Conservation (phyloP, 2,329 filamentous ascomycete species). For the Fulvia fulva region DNA sequence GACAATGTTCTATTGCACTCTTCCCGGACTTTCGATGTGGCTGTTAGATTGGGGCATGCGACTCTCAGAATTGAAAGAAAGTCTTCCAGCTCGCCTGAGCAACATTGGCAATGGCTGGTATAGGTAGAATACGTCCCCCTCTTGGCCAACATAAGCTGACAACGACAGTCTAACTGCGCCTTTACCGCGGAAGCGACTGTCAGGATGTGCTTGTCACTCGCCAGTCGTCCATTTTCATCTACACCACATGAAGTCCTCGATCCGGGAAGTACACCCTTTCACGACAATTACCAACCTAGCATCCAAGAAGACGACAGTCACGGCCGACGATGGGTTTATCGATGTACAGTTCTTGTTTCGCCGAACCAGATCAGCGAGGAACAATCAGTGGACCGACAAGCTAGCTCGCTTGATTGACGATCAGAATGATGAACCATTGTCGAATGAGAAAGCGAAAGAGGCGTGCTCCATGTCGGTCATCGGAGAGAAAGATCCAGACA, state of each 20-base stretch:
- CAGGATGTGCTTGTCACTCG: constrained; percentile 12
- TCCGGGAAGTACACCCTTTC: constrained; percentile 12
- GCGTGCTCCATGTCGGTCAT: background rate
- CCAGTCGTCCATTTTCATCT: constrained; percentile 16
- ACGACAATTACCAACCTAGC: constrained; percentile 14
- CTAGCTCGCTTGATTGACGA: constrained; percentile 4
- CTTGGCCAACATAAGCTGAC: background rate
- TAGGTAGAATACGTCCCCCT: background rate
- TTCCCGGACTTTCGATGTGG: constrained; percentile 16
- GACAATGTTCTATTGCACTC: constrained; percentile 21
- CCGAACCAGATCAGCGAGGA: background rate
- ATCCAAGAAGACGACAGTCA: constrained; percentile 6
- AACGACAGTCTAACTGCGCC: constrained; percentile 6
- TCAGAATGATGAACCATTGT: background rate
- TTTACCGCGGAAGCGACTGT: constrained; percentile 12
- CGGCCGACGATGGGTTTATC: background rate
- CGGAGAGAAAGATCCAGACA: background rate
- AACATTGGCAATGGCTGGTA: constrained; percentile 14
- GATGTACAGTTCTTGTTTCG: constrained; percentile 1
- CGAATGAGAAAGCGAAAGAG: background rate
- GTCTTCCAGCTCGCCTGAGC: constrained; percentile 3
- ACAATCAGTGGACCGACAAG: constrained; percentile 8
- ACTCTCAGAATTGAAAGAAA: constrained; percentile 7
- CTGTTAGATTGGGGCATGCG: constrained; percentile 16
- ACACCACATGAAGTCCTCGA: constrained; percentile 10